Evolutionary conservation across 148 eudicot species (phyloP).

Genomic region (Salicornia ramosissima): DNA sequence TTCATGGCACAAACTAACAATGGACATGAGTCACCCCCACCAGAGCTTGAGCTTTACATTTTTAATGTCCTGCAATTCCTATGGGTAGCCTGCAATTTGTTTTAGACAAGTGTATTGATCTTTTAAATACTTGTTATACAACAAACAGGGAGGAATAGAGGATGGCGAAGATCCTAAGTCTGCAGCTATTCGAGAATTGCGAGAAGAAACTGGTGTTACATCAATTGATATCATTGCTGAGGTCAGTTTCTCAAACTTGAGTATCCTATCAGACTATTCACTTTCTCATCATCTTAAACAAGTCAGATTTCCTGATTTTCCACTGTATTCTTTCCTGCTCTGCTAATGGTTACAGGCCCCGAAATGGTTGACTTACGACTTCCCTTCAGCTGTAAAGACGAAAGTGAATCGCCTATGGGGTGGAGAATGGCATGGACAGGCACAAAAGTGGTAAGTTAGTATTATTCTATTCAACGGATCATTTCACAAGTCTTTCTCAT

Average conservation of each 20-base stretch:
- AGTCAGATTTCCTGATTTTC: too few relatives aligned
- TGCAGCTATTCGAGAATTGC: constrained; percentile 82
- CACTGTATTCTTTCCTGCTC: not conserved
- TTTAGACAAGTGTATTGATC: not conserved
- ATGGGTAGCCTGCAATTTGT: not conserved
- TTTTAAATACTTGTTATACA: not conserved
- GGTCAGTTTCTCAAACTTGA: constrained; percentile 46
- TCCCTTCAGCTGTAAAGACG: constrained; percentile 92
- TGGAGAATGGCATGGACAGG: constrained; percentile 99
- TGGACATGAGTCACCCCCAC: too few relatives aligned
- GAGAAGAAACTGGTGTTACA: constrained; percentile 84
- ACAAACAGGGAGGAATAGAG: constrained; percentile 78
- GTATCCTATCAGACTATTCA: too few relatives aligned
- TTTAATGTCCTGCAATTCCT: not conserved
- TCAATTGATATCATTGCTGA: constrained; percentile 80
- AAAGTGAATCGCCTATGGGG: constrained; percentile 97
- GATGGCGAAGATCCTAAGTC: constrained; percentile 76
- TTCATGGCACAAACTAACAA: too few relatives aligned
- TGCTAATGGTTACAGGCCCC: constrained; percentile 50
- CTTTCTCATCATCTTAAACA: too few relatives aligned
- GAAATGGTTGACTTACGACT: constrained; percentile 86
- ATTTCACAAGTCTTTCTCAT: too few relatives aligned
- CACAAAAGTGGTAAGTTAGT: constrained; percentile 75
- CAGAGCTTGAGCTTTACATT: not conserved
- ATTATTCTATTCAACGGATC: too few relatives aligned